Base-by-base conservation (phyloP, 106 monocot species). In the Phalaenopsis equestris region DNA sequence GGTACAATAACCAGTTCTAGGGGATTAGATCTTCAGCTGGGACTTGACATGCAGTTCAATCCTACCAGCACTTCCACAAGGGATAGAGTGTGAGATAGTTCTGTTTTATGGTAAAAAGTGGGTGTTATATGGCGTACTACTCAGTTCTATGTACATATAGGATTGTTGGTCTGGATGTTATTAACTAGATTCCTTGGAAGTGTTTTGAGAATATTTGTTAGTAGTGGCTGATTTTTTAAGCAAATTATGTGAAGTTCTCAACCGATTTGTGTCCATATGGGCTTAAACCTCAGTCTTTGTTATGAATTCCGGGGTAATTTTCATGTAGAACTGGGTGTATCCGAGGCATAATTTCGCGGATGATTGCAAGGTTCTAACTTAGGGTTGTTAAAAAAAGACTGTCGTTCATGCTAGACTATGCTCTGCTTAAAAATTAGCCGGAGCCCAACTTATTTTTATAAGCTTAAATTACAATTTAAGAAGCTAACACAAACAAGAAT, bases 1-100 rank as follows among this genome's bases (percentile, higher is more conserved):
- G 43, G 19, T 42, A n/a, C 18, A 0, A 43, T 6, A 45, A 11
- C 43, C 41, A 74, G 14, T 74, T 43, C 74, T n/a, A 74, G 45
- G n/a, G 74, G 74, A 42, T 42, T 74, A 43, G 19, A 74, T 74
- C 74, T 74, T 74, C 74, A 43, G 19, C 74, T 74, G 18, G 42
- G 74, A 74, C 74, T 74, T 45, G 15, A 72, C 15, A 4, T 72
- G 72, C 72, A 41, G 41, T 9, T n/a, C 5, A n/a, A 74, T 42
- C 19, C 43, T 7, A 43, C 74, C 74, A 74, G 74, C 17, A 19
- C 41, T 74, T 45, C 42, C 6, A 3, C 41, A 18, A 19, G 74
- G 17, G 45, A 43, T 74, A 42, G 42, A 42, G 43, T 43, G 74
- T 74, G 45, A 43, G 43, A 41, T 72, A 19, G 74, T 45, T 45